Percentiles rank a stretch among this genome's conserved stretches.
Conservation (phyloP, 441 rosid genomes). For the Viola pubescens region DNA sequence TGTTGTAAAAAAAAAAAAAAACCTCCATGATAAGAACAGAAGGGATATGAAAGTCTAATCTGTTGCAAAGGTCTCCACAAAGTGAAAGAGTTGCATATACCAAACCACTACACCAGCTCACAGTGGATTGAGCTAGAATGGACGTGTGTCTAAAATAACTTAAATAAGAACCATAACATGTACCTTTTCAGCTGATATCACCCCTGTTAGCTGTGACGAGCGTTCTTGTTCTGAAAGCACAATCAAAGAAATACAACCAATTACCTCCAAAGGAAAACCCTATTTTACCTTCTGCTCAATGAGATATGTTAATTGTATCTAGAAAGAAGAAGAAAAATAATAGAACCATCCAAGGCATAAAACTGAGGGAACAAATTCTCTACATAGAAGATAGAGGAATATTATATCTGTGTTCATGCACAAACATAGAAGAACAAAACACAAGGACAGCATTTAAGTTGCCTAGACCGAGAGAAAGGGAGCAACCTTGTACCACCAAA, state of each 20-base stretch:
- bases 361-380: too few relatives aligned
- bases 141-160: neutral
- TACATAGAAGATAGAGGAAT: neutral
- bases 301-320: neutral
- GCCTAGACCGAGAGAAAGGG: neutral
- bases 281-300: neutral
- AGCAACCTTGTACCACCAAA: constrained; percentile 38
- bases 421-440: neutral
- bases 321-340: neutral
- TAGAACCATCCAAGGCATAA: neutral
- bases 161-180: constrained; percentile 3
- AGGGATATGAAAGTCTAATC: neutral
- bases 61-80: neutral
- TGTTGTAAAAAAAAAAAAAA: neutral
- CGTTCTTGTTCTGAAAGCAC: constrained; percentile 29
- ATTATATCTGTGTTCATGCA: neutral
- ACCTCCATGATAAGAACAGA: neutral
- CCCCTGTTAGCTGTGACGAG: constrained; percentile 21
- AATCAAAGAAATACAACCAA: constrained; percentile 14
- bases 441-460: neutral
- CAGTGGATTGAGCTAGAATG: neutral
- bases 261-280: neutral
- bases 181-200: constrained; percentile 34
- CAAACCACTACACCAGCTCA: neutral
- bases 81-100: neutral